Base-by-base conservation (phyloP, 31 red algal species). In the Odonthalia washingtoniensis region DNA sequence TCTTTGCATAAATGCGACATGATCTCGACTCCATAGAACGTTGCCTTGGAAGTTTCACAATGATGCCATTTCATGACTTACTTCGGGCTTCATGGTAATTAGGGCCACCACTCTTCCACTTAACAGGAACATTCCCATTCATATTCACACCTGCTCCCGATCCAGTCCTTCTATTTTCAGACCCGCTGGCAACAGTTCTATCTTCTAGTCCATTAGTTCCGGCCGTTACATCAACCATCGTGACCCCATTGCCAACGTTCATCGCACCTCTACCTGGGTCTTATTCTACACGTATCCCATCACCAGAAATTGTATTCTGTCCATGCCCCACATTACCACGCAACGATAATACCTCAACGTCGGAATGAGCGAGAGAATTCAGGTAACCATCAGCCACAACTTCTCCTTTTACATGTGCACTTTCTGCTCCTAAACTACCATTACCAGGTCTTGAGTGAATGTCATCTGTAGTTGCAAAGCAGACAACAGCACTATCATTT, bases 1-100 rank as follows among this genome's bases (percentile, higher is more conserved):
- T 17, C 44, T 34, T 75, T 24, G 30, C 68, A 53, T 18, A 70
- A 40, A 57, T 80, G 37, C 65, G 70, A 35, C 74, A 35, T 1
- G 40, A 52, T 28, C 89, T 62, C 43, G 61, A 69, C 45, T 91
- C 89, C 89, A 91, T 85, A 4, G 89, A 91, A n/a, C 84, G 81
- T 75, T 91, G 89, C n/a, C 89, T 46, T 3, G 89, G 89, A 0
- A 91, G 26, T 40, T 85, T 70, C 2, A 81, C 81, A 41, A 91
- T 70, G 46, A 84, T 84, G 2, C 81, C 81, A 72, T 84, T 91
- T 81, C 89, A 91, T 0, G 89, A 91, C 43, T 80, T 81, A 40
- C 77, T 82, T 30, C 87, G 38, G 18, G 87, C 77, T 69, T 90
- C 87, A 67, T 83, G 82, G 3, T 52, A 37, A 14, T 65, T 57